Evolutionary conservation across 2,329 filamentous ascomycete species (phyloP).

Genomic region (Aspergillus hiratsukae): DNA sequence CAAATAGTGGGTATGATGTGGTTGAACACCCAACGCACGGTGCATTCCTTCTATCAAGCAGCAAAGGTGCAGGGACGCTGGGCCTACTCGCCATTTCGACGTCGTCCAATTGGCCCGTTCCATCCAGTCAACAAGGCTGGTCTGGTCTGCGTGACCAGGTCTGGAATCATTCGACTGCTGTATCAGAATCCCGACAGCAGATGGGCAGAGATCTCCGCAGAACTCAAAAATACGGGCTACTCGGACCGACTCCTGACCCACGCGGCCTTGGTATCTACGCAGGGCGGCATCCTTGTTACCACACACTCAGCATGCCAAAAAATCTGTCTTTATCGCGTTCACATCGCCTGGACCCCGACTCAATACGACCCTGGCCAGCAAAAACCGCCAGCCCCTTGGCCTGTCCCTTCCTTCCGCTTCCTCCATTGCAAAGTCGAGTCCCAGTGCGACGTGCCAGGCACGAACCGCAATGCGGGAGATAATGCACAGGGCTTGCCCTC

Average conservation of each 20-base stretch:
- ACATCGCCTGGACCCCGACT: constrained; percentile 67
- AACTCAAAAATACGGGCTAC: constrained; percentile 67
- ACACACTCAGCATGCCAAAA: constrained; percentile 58
- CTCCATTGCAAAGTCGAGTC: constrained; percentile 35
- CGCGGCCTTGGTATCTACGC: constrained; percentile 70
- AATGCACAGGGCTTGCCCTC: constrained; percentile 20
- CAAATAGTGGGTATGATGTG: constrained; percentile 81
- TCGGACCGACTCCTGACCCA: constrained; percentile 76
- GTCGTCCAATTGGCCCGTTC: constrained; percentile 64
- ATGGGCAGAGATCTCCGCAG: constrained; percentile 67
- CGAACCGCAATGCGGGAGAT: constrained; percentile 19
- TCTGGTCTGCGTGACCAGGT: constrained; percentile 70
- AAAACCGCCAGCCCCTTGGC: constrained; percentile 26
- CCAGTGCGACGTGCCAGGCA: constrained; percentile 27
- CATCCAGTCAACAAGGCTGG: constrained; percentile 66
- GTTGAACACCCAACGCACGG: constrained; percentile 60
- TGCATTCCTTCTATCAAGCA: constrained; percentile 53
- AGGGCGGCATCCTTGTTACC: constrained; percentile 47
- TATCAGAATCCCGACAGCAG: constrained; percentile 70
- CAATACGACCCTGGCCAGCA: constrained; percentile 48
- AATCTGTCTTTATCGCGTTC: constrained; percentile 68
- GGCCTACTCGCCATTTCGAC: constrained; percentile 63
- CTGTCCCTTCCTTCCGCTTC: constrained; percentile 35
- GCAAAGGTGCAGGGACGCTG: constrained; percentile 61
- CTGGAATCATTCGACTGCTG: constrained; percentile 68